Evolutionary conservation across 2,329 filamentous ascomycete species (phyloP).

Genomic region (Penicillium sp.): DNA sequence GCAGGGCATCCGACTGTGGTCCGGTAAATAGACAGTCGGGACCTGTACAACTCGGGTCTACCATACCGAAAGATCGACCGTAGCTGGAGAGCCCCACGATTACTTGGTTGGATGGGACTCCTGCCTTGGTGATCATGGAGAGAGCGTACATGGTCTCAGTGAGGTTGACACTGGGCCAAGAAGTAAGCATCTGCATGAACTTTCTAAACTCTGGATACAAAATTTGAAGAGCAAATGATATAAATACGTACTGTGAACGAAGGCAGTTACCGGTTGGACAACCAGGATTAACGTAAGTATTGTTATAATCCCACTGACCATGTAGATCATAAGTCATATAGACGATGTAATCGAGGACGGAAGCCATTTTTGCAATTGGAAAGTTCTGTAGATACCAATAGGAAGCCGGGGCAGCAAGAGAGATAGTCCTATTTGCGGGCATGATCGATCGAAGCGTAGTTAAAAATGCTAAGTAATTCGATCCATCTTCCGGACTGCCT

Average conservation of each 20-base stretch:
- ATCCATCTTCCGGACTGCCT: constrained; percentile 24
- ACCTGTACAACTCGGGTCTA: constrained; percentile 23
- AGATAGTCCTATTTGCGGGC: constrained; percentile 21
- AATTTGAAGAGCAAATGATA: no score
- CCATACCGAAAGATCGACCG: not conserved
- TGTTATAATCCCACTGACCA: constrained; percentile 21
- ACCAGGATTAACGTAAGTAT: constrained; percentile 18
- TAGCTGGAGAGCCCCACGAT: constrained; percentile 28
- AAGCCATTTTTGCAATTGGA: constrained; percentile 24
- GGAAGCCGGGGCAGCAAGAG: constrained; percentile 17
- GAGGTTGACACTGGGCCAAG: constrained; percentile 30
- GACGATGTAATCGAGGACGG: constrained; percentile 30
- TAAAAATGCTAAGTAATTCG: constrained; percentile 35
- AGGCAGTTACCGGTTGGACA: constrained; percentile 30
- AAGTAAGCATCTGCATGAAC: no score
- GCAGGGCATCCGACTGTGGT: constrained; percentile 23
- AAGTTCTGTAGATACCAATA: constrained; percentile 32
- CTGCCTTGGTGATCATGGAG: constrained; percentile 37
- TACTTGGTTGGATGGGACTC: constrained; percentile 30
- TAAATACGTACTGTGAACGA: no score
- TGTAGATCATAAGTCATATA: constrained; percentile 41
- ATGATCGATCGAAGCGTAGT: constrained; percentile 20
- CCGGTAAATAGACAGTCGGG: not conserved
- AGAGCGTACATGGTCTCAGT: constrained; percentile 35
- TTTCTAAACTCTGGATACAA: no score